Conservation (phyloP, 2,329 filamentous ascomycete genomes). For the Capronia coronata region DNA sequence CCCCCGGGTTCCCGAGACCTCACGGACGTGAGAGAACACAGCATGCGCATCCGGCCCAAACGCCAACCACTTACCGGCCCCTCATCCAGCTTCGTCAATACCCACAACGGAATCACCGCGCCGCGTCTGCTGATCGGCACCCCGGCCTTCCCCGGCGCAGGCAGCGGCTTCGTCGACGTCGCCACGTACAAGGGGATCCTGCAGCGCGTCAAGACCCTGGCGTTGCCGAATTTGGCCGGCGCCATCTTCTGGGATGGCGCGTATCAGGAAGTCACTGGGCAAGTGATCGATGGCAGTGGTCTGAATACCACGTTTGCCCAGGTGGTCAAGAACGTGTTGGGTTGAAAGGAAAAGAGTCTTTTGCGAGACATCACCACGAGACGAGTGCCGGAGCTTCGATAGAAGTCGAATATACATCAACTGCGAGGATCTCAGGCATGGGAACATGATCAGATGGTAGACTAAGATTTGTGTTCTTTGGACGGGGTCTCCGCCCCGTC, state of each 20-base stretch:
- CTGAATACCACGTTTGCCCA: slow-evolving; percentile 13
- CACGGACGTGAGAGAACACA: too few species aligned
- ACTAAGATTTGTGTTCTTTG: too few species aligned
- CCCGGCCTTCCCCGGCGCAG: slow-evolving; percentile 16
- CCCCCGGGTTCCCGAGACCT: too few species aligned
- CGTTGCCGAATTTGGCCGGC: slow-evolving; percentile 22
- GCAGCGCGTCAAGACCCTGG: slow-evolving; percentile 10
- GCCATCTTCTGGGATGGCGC: slow-evolving; percentile 25
- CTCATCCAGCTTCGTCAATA: slow-evolving; percentile 4
- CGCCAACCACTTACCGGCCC: neutral
- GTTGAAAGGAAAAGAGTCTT: neutral
- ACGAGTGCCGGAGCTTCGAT: too few species aligned
- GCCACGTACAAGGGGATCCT: slow-evolving; percentile 15
- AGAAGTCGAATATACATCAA: too few species aligned
- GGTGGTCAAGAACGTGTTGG: slow-evolving; percentile 17
- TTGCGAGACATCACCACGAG: too few species aligned
- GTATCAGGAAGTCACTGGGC: slow-evolving; percentile 14
- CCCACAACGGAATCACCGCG: slow-evolving; percentile 18
- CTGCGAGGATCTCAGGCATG: too few species aligned
- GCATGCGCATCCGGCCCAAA: neutral
- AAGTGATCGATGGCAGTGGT: slow-evolving; percentile 2
- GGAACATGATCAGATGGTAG: too few species aligned
- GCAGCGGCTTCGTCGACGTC: slow-evolving; percentile 12
- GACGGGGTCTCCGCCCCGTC: too few species aligned
- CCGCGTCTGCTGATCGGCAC: slow-evolving; percentile 24